These are phyloP conservation scores for Hypoxylon intermedium DNA, from an alignment of 495 filamentous ascomycete genomes.

Conservation along the genomic window DNA sequence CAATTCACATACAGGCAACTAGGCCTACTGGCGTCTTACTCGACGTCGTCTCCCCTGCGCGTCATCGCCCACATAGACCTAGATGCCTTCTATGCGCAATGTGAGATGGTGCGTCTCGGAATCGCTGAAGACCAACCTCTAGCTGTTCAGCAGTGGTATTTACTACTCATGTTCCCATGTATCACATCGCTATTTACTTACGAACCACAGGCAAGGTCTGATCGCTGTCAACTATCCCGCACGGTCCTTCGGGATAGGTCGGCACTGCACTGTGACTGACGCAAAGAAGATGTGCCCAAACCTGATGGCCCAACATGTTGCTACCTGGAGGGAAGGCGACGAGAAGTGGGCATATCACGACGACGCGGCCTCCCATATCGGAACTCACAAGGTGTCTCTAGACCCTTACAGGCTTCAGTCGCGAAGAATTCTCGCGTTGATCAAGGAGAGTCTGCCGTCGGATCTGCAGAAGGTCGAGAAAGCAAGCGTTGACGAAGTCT, in stretches of 20 bases:
- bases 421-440: slow-evolving; percentile 77
- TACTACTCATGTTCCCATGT: slow-evolving; percentile 8
- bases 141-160: slow-evolving; percentile 86
- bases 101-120: slow-evolving; percentile 85
- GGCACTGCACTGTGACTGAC: slow-evolving; percentile 77
- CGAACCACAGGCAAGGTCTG: slow-evolving; percentile 65
- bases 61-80: slow-evolving; percentile 92
- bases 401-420: slow-evolving; percentile 92
- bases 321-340: slow-evolving; percentile 92
- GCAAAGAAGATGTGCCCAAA: slow-evolving; percentile 89
- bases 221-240: slow-evolving; percentile 98
- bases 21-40: slow-evolving; percentile 72
- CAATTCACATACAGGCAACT: slow-evolving; percentile 87
- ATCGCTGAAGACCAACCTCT: slow-evolving; percentile 77
- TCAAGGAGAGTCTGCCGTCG: slow-evolving; percentile 73
- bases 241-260: slow-evolving; percentile 74
- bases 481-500: slow-evolving; percentile 89
- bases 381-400: slow-evolving; percentile 88
- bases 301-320: slow-evolving; percentile 87
- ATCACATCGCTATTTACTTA: slow-evolving; percentile 17
- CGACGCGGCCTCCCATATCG: slow-evolving; percentile 77
- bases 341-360: slow-evolving; percentile 88
- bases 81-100: slow-evolving; percentile 98
- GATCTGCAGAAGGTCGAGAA: slow-evolving; percentile 82
- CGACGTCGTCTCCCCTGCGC: slow-evolving; percentile 76